Evolutionary conservation across 129 eudicot species (phyloP), one percentile per base, ranked within the genome.

Genomic region (Smallanthus sonchifolius): DNA sequence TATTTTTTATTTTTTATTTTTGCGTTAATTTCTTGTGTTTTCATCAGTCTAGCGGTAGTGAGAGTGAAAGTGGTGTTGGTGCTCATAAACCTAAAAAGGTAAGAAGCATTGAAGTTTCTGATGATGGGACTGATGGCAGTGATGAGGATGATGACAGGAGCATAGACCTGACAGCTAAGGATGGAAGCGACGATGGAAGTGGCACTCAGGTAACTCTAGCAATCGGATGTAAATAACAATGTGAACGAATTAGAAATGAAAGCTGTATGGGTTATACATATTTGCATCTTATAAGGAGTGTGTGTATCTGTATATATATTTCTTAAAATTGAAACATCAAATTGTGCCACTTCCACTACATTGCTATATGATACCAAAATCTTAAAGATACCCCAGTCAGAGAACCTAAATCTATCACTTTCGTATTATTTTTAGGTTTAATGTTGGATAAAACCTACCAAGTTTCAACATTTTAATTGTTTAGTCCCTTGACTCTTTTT

Each of bases 111-210:
- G 85, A 85, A 61, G 82, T 72, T 28, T 81, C 88, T 2, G 88
- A 83, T 34, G 83, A 77, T 38, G 81, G 70, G 74, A 77, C 75
- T 42, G 78, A 83, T 76, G 74, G 57, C 76, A 78, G 80, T 37
- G 78, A 84, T 68, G 90, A 85, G 49, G 86, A 85, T 55, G 88
- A 79, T 72, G 85, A 63, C 51, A 64, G 75, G 77, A 89, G 86
- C 83, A 72, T 77, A 72, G 85, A 72, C 48, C 77, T 85, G 68
- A 71, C 77, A 15, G 56, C 48, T 56, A 75, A 85, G 61, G 90
- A 85, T 83, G 96, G 92, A 76, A 90, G 90, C 81, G 96, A 89
- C 75, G 79, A 89, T 70, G 96, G 94, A 74, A 86, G 91, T 65
- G 91, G 83, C 38, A 86, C 84, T 55, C 86, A 85, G 90, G 95